Conservation (phyloP, 2,329 filamentous ascomycete genomes). For the Acephala macrosclerotiorum region DNA sequence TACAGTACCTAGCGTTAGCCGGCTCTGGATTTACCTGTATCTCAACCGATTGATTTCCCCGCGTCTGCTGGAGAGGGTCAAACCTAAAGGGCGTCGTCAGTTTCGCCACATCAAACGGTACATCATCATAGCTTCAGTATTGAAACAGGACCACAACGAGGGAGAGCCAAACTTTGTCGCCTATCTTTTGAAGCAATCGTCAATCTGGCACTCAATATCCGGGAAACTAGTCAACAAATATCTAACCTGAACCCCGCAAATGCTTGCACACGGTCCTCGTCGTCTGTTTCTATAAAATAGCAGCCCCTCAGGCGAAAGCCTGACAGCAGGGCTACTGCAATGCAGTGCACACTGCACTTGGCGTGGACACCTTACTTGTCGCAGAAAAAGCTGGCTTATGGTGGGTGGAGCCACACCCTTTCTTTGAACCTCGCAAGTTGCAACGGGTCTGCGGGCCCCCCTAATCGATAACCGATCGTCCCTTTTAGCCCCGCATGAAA, state of each 20-base stretch:
- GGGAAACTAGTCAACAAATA: neutral
- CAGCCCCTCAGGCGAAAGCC: constrained; percentile 2
- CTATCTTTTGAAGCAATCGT: neutral
- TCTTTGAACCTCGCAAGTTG: constrained; percentile 8
- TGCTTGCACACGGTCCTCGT: constrained; percentile 1
- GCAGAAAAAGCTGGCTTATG: neutral
- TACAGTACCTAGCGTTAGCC: constrained; percentile 2
- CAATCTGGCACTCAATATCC: neutral
- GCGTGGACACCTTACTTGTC: constrained; percentile 6
- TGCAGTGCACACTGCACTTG: constrained; percentile 3
- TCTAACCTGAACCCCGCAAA: neutral
- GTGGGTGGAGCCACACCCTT: neutral
- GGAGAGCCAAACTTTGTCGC: neutral
- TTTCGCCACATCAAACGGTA: neutral
- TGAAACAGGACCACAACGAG: neutral
- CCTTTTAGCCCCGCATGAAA: constrained; percentile 14
- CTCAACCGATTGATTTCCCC: constrained; percentile 4
- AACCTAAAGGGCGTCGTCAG: neutral
- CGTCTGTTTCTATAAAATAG: neutral
- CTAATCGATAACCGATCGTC: constrained; percentile 11
- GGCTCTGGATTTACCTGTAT: constrained; percentile 7
- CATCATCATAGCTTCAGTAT: neutral
- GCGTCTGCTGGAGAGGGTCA: constrained; percentile 1
- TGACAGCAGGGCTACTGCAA: constrained; percentile 20
- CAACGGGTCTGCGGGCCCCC: neutral